Evolutionary conservation across 2,329 filamentous ascomycete genomes (phyloP).

Genomic region (Hypoxylon sp.): DNA sequence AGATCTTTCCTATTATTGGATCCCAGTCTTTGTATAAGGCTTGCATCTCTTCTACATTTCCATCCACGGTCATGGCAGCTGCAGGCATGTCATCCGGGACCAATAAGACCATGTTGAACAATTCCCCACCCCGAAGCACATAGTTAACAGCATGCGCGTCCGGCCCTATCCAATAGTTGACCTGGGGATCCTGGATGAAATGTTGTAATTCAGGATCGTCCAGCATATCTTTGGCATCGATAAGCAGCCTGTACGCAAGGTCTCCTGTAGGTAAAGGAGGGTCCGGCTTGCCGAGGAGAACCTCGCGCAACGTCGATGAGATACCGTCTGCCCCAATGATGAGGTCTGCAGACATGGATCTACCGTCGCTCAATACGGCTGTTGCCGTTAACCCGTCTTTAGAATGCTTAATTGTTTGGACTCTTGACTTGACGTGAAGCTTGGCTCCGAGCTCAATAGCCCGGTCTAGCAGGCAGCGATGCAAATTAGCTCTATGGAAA

Average conservation of each 20-base stretch:
- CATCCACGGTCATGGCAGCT: slow-evolving; percentile 57
- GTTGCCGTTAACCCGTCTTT: slow-evolving; percentile 55
- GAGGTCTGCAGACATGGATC: slow-evolving; percentile 58
- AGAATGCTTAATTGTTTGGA: slow-evolving; percentile 59
- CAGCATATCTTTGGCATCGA: slow-evolving; percentile 62
- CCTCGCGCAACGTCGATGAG: slow-evolving; percentile 61
- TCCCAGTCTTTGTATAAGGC: slow-evolving; percentile 71
- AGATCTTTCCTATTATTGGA: slow-evolving; percentile 68
- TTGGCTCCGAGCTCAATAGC: slow-evolving; percentile 64
- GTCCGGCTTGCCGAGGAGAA: slow-evolving; percentile 61
- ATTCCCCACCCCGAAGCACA: slow-evolving; percentile 62
- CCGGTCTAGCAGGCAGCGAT: slow-evolving; percentile 62
- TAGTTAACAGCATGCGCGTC: slow-evolving; percentile 68
- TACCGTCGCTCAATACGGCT: slow-evolving; percentile 58
- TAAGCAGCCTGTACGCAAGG: slow-evolving; percentile 64
- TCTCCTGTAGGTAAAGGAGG: slow-evolving; percentile 66
- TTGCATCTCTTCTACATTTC: slow-evolving; percentile 57
- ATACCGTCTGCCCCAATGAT: slow-evolving; percentile 66
- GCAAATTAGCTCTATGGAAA: slow-evolving; percentile 69
- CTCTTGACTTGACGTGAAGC: slow-evolving; percentile 61
- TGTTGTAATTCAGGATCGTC: slow-evolving; percentile 62
- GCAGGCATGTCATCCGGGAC: slow-evolving; percentile 66
- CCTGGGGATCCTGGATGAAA: slow-evolving; percentile 64
- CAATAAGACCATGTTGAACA: slow-evolving; percentile 67
- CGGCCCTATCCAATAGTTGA: slow-evolving; percentile 68